Evolutionary conservation across 768 basidiomycete species (phyloP).

Genomic region (Multifurca ochricompacta): DNA sequence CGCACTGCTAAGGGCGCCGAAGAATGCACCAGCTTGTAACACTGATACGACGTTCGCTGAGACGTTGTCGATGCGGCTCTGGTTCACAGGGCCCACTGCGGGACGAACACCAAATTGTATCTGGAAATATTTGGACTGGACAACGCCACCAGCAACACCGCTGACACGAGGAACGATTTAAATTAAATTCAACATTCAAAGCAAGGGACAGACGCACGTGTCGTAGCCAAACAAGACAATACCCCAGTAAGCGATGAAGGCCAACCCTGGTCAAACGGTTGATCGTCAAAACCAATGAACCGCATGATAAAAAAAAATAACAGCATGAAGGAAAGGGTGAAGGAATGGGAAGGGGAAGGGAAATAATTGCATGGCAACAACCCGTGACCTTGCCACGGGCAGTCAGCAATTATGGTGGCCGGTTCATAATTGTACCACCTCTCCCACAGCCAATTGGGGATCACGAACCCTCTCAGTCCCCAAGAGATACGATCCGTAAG

Average conservation of each 20-base stretch:
- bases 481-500: too few species aligned
- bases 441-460: too few species aligned
- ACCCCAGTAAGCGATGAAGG: slow-evolving; percentile 70
- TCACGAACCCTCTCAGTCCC: too few species aligned
- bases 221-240: slow-evolving; percentile 81
- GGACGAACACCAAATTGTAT: slow-evolving; percentile 51
- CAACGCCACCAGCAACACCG: slow-evolving; percentile 64
- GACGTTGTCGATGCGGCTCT: slow-evolving; percentile 39
- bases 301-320: too few species aligned
- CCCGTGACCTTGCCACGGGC: neutral
- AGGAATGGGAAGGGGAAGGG: neutral
- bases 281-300: neutral
- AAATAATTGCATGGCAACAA: too few species aligned
- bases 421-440: too few species aligned
- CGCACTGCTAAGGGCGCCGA: slow-evolving; percentile 71
- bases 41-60: slow-evolving; percentile 83
- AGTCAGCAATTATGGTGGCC: too few species aligned
- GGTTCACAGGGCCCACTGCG: slow-evolving; percentile 35
- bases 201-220: slow-evolving; percentile 37
- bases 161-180: slow-evolving; percentile 28
- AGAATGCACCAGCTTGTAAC: slow-evolving; percentile 82
- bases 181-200: slow-evolving; percentile 9
- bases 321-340: too few species aligned
- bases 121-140: slow-evolving; percentile 53
- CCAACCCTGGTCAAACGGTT: slow-evolving; percentile 43